Evolutionary conservation across 2,329 filamentous ascomycete species (phyloP).

Genomic region (Sclerotinia minor): DNA sequence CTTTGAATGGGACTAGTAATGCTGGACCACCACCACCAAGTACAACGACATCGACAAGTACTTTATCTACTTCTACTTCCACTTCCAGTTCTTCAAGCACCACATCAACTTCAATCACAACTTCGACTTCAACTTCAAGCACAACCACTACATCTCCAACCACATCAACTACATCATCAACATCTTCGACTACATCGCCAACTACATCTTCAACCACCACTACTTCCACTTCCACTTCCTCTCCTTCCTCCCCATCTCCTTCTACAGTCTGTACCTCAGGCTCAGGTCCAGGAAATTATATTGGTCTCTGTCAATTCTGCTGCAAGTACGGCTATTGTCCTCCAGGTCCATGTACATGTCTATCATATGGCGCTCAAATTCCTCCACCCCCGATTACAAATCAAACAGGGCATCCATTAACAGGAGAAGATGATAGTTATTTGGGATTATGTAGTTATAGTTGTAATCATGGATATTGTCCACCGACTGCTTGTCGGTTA

Average conservation of each 20-base stretch:
- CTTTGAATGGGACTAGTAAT: slow-evolving; percentile 27
- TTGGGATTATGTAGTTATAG: slow-evolving; percentile 49
- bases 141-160: not conserved
- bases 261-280: slow-evolving; percentile 32
- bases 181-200: not conserved
- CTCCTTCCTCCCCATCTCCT: slow-evolving; percentile 23
- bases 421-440: slow-evolving; percentile 44
- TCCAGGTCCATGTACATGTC: slow-evolving; percentile 33
- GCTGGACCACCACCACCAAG: slow-evolving; percentile 18
- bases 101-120: not conserved
- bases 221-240: slow-evolving; percentile 1
- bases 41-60: slow-evolving; percentile 19
- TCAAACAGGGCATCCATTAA: slow-evolving; percentile 42
- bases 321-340: slow-evolving; percentile 37
- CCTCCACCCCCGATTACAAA: slow-evolving; percentile 36
- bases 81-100: slow-evolving; percentile 10
- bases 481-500: slow-evolving; percentile 16
- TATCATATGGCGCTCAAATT: slow-evolving; percentile 27
- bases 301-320: slow-evolving; percentile 43
- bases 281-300: slow-evolving; percentile 42
- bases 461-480: slow-evolving; percentile 48
- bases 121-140: not conserved
- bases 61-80: slow-evolving; percentile 18
- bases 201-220: not conserved
- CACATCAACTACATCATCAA: not conserved